A percentile compares a stretch with the other conserved stretches of the same genome.
Evolutionary conservation across 768 basidiomycete species (phyloP).

Genomic region (Xerocomellus amylosporus): DNA sequence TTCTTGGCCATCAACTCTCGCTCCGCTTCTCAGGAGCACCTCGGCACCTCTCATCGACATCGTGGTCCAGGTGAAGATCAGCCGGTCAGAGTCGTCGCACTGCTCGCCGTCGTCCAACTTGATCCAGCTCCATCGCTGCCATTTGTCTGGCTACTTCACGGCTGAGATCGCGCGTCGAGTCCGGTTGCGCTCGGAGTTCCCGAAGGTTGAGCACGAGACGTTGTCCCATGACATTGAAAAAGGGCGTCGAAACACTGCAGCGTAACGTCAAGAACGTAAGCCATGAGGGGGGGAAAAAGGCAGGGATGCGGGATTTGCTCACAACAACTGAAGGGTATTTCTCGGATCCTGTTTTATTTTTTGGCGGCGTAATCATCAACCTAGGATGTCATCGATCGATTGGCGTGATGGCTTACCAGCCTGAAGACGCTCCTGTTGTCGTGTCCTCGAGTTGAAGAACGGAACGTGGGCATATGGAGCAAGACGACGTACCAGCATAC

Average conservation of each 20-base stretch:
- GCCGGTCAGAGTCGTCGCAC: too few relatives aligned
- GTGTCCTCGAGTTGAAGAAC: neutral
- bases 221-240: slow-evolving; percentile 18
- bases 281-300: too few relatives aligned
- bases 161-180: slow-evolving; percentile 15
- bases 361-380: neutral
- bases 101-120: neutral
- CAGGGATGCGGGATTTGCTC: neutral
- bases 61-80: neutral
- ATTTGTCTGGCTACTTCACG: slow-evolving; percentile 12
- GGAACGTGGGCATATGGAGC: neutral
- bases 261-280: neutral
- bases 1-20: too few relatives aligned
- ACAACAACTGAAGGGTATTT: slow-evolving; percentile 9
- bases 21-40: neutral
- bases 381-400: too few relatives aligned
- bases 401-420: slow-evolving; percentile 1
- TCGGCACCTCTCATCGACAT: neutral
- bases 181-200: neutral
- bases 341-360: slow-evolving; percentile 19
- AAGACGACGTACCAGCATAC: slow-evolving; percentile 15
- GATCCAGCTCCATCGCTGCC: neutral
- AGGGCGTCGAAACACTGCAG: slow-evolving; percentile 7
- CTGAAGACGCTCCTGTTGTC: slow-evolving; percentile 9
- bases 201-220: slow-evolving; percentile 25